phyloP scores from a whole-genome alignment of 2,329 filamentous ascomycete genomes.

The Verticillium albo-atrum region DNA sequence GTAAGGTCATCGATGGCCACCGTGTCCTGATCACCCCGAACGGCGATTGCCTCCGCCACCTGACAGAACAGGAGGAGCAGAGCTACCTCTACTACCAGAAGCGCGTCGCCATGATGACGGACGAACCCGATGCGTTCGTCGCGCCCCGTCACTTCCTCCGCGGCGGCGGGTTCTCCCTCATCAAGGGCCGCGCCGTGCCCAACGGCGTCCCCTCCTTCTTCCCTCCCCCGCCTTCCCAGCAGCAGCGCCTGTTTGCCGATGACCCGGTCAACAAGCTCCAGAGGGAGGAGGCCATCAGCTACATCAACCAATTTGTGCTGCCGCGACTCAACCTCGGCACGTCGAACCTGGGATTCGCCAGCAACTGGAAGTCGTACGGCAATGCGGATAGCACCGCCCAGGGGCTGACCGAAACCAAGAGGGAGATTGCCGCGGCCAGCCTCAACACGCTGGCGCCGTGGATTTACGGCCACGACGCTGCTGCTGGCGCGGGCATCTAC shows the following conservation, averaged over 20 bases:
- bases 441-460: slow-evolving; percentile 52
- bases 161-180: slow-evolving; percentile 54
- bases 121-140: slow-evolving; percentile 51
- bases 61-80: slow-evolving; percentile 65
- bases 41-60: slow-evolving; percentile 70
- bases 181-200: slow-evolving; percentile 61
- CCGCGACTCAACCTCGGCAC: slow-evolving; percentile 52
- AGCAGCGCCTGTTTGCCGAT: slow-evolving; percentile 29
- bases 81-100: slow-evolving; percentile 66
- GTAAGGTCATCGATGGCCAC: slow-evolving; percentile 59
- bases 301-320: slow-evolving; percentile 66
- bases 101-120: slow-evolving; percentile 43
- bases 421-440: slow-evolving; percentile 43
- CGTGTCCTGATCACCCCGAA: slow-evolving; percentile 71
- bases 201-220: slow-evolving; percentile 61
- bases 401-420: slow-evolving; percentile 23
- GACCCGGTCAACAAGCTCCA: slow-evolving; percentile 63
- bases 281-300: slow-evolving; percentile 61
- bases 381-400: background rate
- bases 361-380: slow-evolving; percentile 19
- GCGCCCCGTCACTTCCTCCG: slow-evolving; percentile 50
- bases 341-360: slow-evolving; percentile 33
- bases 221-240: slow-evolving; percentile 41
- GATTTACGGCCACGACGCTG: slow-evolving; percentile 46
- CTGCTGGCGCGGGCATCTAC: slow-evolving; percentile 39